Base-by-base conservation (phyloP, 257 asterid genomes). In the Lavandula angustifolia region DNA sequence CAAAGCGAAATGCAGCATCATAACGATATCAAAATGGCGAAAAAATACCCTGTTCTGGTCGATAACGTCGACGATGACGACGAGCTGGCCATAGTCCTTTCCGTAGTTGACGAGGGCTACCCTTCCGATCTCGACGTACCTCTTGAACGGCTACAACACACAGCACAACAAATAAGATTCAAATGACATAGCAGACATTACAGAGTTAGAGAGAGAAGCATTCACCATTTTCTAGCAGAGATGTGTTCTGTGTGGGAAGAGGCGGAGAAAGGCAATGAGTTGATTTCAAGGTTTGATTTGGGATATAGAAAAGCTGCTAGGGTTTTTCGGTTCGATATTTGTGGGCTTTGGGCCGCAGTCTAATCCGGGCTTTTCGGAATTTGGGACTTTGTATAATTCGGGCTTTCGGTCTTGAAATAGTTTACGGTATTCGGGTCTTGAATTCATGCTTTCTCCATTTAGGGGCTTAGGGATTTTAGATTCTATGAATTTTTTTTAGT, bases 41-140 rank as follows among this genome's bases (percentile, higher is more conserved):
- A 1, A 1, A 51, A 78, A 9, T 27, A 84, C 91, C 73, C 91
- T 69, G 76, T 84, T 84, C 77, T 79, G 85, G 71, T 81, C 82
- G 54, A 79, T 83, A 37, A 86, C 88, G 62, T 86, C 95, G 14
- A 86, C 88, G 35, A 84, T 86, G 78, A 86, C 91, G 22, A 84
- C 95, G 22, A 84, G 91, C 78, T 66, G 75, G 9, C 95, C 95
- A 55, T 86, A 84, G 44, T 86, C 95, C 68, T 86, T 71, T 0
- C 95, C 95, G 74, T 73, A 86, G 82, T 86, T 86, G 67, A 86
- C 86, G 35, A 86, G 91, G 31, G 82, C 95, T 13, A 86, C 95
- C 68, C 95, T 76, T 67, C 95, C 95, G 79, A 86, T 84, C 84
- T 84, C 95, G 27, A 86, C 88, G 56, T 75, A 86, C 82, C 95